Evolutionary conservation across 2,329 filamentous ascomycete species (phyloP), one percentile per base, ranked within the genome.

Genomic region (Ophiostoma sp.): DNA sequence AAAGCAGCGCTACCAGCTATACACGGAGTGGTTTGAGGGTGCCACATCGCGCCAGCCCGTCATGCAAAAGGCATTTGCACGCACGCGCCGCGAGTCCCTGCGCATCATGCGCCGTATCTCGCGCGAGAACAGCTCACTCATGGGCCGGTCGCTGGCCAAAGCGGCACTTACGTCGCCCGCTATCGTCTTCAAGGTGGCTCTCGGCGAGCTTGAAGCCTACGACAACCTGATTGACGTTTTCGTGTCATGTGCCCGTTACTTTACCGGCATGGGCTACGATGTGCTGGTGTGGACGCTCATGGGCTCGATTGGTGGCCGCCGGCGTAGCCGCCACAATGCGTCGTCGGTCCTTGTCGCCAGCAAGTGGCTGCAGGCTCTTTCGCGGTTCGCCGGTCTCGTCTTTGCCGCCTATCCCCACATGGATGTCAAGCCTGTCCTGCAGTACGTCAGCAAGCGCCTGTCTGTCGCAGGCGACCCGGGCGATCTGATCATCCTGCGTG

Each of bases 221-320:
- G 91, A 90, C 76, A 99, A 98, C 75, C 84, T 99, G 70, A 97
- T 97, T 68, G 92, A 97, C 71, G 92, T 92, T 5, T 92, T 99
- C 70, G 93, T 98, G 14, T 93, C 97, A 76, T 97, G 93, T 75
- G 93, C 92, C 52, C 89, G 92, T 74, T 97, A 97, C 76, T 97
- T 98, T 73, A 97, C 94, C 1, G 88, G 91, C 67, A 81, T 99
- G 49, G 94, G 92, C 0, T 97, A 97, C 76, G 95, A 99, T 77
- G 91, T 97, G 44, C 82, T 99, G 62, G 91, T 92, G 3, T 99
- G 94, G 93, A 92, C 92, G 27, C 82, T 99, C 62, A 87, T 99
- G 78, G 96, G 88, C 75, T 87, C 87, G 1, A 79, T 89, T 12
- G 82, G 80, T 45, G 85, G 85, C 66, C 86, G 87, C 72, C 82